phyloP scores from a whole-genome alignment of 2,329 filamentous ascomycete species.

The Coniochaeta pulveracea region DNA sequence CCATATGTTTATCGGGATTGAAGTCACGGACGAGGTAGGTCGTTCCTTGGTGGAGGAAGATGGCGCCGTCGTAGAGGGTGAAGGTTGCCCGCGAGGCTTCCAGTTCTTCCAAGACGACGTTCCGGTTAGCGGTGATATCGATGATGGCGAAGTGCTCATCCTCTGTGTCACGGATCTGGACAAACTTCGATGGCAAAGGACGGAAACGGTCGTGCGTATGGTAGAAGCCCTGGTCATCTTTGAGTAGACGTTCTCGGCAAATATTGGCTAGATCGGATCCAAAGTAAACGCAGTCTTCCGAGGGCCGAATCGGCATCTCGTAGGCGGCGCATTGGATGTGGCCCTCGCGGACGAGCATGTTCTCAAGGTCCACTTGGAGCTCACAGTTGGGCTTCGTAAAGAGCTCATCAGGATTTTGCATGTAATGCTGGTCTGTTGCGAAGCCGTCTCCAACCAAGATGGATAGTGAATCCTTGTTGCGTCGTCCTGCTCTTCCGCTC shows the following conservation, averaged over 20 bases:
- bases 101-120: slow-evolving; percentile 86
- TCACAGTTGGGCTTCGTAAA: slow-evolving; percentile 86
- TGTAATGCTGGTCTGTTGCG: slow-evolving; percentile 89
- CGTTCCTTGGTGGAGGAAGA: slow-evolving; percentile 92
- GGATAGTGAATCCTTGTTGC: slow-evolving; percentile 88
- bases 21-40: slow-evolving; percentile 90
- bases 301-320: slow-evolving; percentile 82
- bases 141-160: slow-evolving; percentile 93
- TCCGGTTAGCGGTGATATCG: slow-evolving; percentile 72
- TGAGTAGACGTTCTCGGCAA: slow-evolving; percentile 60
- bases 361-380: slow-evolving; percentile 82
- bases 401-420: slow-evolving; percentile 90
- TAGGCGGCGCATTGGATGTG: slow-evolving; percentile 92
- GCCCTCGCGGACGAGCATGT: slow-evolving; percentile 82
- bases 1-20: slow-evolving; percentile 66
- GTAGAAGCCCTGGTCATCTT: slow-evolving; percentile 71
- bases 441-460: slow-evolving; percentile 84
- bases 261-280: slow-evolving; percentile 60
- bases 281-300: slow-evolving; percentile 69
- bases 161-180: slow-evolving; percentile 78
- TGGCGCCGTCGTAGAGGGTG: slow-evolving; percentile 91
- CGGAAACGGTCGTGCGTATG: slow-evolving; percentile 85
- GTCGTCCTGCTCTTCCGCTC: slow-evolving; percentile 79
- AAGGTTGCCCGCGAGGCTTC: slow-evolving; percentile 92
- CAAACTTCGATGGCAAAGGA: slow-evolving; percentile 69